phyloP scores from a whole-genome alignment of 176 grass and related monocot species.

The Oryza officinalis region DNA sequence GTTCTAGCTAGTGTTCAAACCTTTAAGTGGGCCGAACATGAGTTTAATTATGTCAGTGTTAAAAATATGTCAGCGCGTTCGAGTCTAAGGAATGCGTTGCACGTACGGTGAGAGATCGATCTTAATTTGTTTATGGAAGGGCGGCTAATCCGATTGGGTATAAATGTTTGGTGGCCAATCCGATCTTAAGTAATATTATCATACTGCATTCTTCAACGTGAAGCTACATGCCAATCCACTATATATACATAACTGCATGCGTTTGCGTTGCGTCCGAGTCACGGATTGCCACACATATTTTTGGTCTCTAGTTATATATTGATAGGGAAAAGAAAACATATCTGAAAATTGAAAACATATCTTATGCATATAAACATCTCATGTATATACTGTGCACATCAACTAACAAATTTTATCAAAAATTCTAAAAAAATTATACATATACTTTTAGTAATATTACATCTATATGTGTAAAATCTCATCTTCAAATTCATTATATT shows the following conservation, averaged over 20 bases:
- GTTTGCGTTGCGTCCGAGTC: slow-evolving; percentile 15
- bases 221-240: background rate
- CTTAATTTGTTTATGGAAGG: slow-evolving; percentile 20
- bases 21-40: background rate
- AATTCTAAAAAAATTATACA: too few relatives aligned
- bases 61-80: background rate
- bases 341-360: too few relatives aligned
- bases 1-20: too few relatives aligned
- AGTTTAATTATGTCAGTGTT: background rate
- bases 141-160: slow-evolving; percentile 29
- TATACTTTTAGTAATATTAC: too few relatives aligned
- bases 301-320: background rate
- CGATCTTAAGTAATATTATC: slow-evolving; percentile 37
- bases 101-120: background rate
- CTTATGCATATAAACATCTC: too few relatives aligned
- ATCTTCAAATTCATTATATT: too few relatives aligned
- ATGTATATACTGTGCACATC: too few relatives aligned
- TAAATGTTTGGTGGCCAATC: slow-evolving; percentile 46
- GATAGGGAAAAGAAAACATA: background rate
- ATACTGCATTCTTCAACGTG: background rate
- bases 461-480: too few relatives aligned
- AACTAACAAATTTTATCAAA: too few relatives aligned
- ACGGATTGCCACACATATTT: background rate
- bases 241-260: background rate
- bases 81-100: slow-evolving; percentile 18